Base-by-base conservation (phyloP, 495 filamentous ascomycete species). In the Chaetomidium leptoderma region DNA sequence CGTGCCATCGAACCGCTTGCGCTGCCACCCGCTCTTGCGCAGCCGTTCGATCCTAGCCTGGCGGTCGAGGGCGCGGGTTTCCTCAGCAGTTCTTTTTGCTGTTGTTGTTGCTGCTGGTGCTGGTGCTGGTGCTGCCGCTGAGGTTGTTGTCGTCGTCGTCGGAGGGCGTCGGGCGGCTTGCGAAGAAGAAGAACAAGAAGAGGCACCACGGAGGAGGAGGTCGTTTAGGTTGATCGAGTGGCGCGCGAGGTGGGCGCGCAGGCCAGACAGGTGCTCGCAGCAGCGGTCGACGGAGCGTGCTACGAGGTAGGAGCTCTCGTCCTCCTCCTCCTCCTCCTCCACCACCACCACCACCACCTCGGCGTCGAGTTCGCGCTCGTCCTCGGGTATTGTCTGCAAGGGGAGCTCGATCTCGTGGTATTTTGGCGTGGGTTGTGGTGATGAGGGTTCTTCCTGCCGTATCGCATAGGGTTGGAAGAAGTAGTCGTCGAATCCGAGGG, bases 1-100 rank as follows among this genome's bases (percentile, higher is more conserved):
- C 47, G 67, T 63, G 5, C 60, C 63, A 59, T 81, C 75, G 49
- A 82, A 82, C 9, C 78, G 69, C 59, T 75, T 71, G n/a, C 78
- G 66, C 47, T 72, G 70, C 77, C 77, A 81, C 8, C 76, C 76
- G 40, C 47, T 62, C 35, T 67, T 70, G 32, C 74, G 72, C 16
- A 81, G 64, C 9, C 76, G 68, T 66, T 76, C 73, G 55, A 81
- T 79, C 37, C 76, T 65, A 8, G 71, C 70, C 45, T 66, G 64
- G 19, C 75, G 59, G 47, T 75, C 72, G 1, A 61, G 40, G 6
- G 56, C 61, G 47, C 64, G 62, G 7, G 65, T 50, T 17, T 70
- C 72, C 37, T 71, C 72, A 33, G 10, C 39, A 6, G 26, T 24
- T n/a, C 39, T n/a, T 40, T 56, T 40, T 23, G 26, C 58, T 57